Evolutionary conservation across 257 asterid species (phyloP).

Genomic region (Paraleonurus japonicus): DNA sequence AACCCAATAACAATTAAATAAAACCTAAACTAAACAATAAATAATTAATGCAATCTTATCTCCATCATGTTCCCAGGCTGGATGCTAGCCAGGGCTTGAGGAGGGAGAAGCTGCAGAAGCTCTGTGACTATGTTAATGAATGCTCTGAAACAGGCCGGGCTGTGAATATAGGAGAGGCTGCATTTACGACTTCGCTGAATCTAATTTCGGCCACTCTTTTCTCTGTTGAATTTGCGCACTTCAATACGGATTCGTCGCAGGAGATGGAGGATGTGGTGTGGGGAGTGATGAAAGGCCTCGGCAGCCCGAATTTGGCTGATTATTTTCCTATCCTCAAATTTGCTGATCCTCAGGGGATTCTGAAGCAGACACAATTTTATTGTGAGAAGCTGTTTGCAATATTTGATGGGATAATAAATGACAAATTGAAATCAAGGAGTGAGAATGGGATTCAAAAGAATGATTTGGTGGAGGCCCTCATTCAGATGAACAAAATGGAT

Average conservation of each 20-base stretch:
- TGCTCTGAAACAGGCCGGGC: conserved; percentile 37
- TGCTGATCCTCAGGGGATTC: conserved; percentile 50
- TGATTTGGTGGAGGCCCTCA: conserved; percentile 40
- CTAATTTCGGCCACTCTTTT: conserved; percentile 50
- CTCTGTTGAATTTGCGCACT: conserved; percentile 48
- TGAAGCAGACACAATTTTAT: conserved; percentile 19
- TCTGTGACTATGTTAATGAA: conserved; percentile 32
- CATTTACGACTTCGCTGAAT: conserved; percentile 48
- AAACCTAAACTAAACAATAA: too few relatives aligned
- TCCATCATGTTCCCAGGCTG: conserved; percentile 27
- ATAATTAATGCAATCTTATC: too few relatives aligned
- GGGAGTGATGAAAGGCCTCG: conserved; percentile 39
- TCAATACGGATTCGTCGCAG: conserved; percentile 42
- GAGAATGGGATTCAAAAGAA: conserved; percentile 9
- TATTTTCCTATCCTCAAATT: conserved; percentile 42
- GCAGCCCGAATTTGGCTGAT: conserved; percentile 47
- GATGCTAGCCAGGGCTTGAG: conserved; percentile 37
- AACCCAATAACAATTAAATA: too few relatives aligned
- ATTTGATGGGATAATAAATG: conserved; percentile 40
- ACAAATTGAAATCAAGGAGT: conserved; percentile 31
- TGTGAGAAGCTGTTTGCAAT: conserved; percentile 34
- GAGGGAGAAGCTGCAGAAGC: conserved; percentile 34
- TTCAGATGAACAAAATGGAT: conserved; percentile 17
- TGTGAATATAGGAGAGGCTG: conserved; percentile 41
- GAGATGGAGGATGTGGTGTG: conserved; percentile 52